Evolutionary conservation across 108 stramenopile species (phyloP).

Genomic region (Cylindrotheca closterium): DNA sequence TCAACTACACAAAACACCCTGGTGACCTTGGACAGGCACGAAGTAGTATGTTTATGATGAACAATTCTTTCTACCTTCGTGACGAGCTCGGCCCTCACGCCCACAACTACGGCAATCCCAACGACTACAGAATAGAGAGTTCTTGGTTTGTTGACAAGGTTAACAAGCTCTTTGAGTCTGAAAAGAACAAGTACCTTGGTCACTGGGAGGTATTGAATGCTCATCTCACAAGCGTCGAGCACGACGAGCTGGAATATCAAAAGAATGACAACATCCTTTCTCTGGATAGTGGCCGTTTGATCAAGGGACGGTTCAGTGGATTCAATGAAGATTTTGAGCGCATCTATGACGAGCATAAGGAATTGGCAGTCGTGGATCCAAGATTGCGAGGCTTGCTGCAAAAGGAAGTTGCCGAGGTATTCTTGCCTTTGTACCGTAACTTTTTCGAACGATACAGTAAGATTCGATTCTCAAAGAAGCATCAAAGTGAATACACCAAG

Average conservation of each 20-base stretch:
- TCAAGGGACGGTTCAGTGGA: slow-evolving; percentile 82
- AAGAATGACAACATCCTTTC: slow-evolving; percentile 69
- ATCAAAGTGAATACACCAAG: slow-evolving; percentile 81
- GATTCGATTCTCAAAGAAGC: slow-evolving; percentile 86
- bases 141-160: slow-evolving; percentile 81
- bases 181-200: slow-evolving; percentile 71
- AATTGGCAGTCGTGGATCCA: slow-evolving; percentile 68
- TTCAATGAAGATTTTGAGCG: slow-evolving; percentile 84
- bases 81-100: slow-evolving; percentile 61
- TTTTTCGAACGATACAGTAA: slow-evolving; percentile 79
- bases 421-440: slow-evolving; percentile 64
- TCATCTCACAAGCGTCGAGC: slow-evolving; percentile 70
- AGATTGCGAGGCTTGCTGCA: slow-evolving; percentile 63
- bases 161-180: slow-evolving; percentile 67
- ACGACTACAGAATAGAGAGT: slow-evolving; percentile 61
- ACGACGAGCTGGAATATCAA: slow-evolving; percentile 66
- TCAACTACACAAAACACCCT: slow-evolving; percentile 63
- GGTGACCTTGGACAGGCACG: slow-evolving; percentile 49
- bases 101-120: slow-evolving; percentile 10
- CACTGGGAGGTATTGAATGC: slow-evolving; percentile 74
- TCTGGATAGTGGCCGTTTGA: slow-evolving; percentile 74
- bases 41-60: slow-evolving; percentile 82
- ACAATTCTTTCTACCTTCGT: slow-evolving; percentile 79
- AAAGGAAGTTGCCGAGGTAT: slow-evolving; percentile 57
- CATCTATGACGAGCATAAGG: slow-evolving; percentile 62